Evolutionary conservation across 306 rosid species (phyloP), one percentile per base, ranked within the genome.

Genomic region (Parietaria judaica): DNA sequence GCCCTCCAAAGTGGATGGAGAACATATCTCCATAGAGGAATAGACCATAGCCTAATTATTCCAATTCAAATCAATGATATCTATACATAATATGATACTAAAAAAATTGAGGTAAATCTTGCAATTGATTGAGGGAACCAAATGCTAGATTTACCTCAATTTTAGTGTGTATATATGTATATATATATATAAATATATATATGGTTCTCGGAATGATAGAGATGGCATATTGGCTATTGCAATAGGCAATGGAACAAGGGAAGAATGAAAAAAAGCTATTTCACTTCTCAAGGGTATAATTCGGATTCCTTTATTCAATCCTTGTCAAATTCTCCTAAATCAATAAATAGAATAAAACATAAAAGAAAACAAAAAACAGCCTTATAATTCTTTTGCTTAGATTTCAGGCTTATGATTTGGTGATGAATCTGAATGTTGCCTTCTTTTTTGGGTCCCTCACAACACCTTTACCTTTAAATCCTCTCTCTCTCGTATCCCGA

Each of bases 271-370:
- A 78, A 76, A 85, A 78, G 86, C 84, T 86, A 72, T 90, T 76
- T 82, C 81, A 90, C 96, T 84, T 88, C 88, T 84, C 86, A 78
- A 72, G 87, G 79, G 82, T 74, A 74, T 85, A 78, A 80, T 79
- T 84, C 84, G 74, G 66, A 67, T 70, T 39, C 70, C 74, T 90
- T 86, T 91, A 83, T 75, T 79, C 78, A 76, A 23, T 85, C 77
- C 78, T 74, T 69, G 84, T 77, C 79, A 88, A 94, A 92, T 88
- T 86, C 86, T 92, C 83, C 76, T 48, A 41, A 60, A 73, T 60
- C 72, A 79, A 49, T n/a, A 49, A 49, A 23, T 23, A 23, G n/a
- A 8, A 41, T 41, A 41, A 41, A 49, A 10, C 53, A 49, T 7
- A 10, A n/a, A n/a, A n/a, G 9, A 49, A 11, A 49, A 49, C 0